Base-by-base conservation (phyloP, 2,329 filamentous ascomycete species). In the Penicillium crustosum region DNA sequence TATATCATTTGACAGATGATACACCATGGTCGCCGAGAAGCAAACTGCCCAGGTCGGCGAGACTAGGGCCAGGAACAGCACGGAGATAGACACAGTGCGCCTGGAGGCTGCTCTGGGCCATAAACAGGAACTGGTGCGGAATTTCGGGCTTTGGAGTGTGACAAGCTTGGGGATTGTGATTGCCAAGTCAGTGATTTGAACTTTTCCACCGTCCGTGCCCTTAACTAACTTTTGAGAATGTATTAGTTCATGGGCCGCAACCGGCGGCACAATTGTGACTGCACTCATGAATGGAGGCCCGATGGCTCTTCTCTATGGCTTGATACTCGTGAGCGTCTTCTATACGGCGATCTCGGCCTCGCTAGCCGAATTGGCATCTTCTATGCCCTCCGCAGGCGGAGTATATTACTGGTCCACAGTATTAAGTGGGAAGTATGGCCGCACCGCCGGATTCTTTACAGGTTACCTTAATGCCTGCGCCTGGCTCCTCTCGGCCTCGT, bases 391-490 rank as follows among this genome's bases (percentile, higher is more conserved):
- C 0, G 81, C 81, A 0, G 81, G 69, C 3, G 68, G 71, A 7
- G 82, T 85, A 4, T 86, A 86, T 60, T 82, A 85, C 64, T 85
- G 81, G 81, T 82, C 83, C 0, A 79, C 82, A 1, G 78, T 85
- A 0, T 78, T 82, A 1, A 82, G 82, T 2, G 60, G 61, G 6
- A 75, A 70, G 49, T 78, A 76, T 63, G 82, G 83, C 10, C 77
- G 81, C 6, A 57, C 75, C 0, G 70, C 79, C 5, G 74, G 75
- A 1, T 77, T 74, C 55, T 75, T 73, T 53, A 74, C 74, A 2
- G 75, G 73, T 3, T 75, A 72, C 45, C 60, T 72, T 3, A 73
- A 72, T 52, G 68, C 69, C 1, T 71, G 66, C 38, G 70, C 67
- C 6, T 73, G 70, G 70, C 60, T 73, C 10, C 56, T 73, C 2